These are phyloP conservation scores for Lathyrus oleraceus DNA, from an alignment of 306 rosid genomes.

Conservation along the genomic window DNA sequence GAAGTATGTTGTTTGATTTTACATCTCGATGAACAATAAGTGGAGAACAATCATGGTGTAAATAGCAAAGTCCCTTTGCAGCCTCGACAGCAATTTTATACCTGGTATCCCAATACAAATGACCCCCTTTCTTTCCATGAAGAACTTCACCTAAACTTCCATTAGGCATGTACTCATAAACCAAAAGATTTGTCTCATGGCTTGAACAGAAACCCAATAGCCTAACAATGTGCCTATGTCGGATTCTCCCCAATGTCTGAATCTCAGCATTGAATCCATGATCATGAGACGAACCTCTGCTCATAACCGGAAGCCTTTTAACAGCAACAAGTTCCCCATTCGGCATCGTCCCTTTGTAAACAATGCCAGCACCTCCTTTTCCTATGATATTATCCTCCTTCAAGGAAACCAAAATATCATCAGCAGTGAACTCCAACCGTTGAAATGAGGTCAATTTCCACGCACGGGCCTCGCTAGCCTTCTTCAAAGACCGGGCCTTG, in stretches of 20 bases:
- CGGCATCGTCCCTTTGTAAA: conserved; percentile 83
- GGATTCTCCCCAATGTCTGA: conserved; percentile 86
- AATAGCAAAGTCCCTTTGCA: conserved; percentile 96
- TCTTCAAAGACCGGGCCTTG: conserved; percentile 84
- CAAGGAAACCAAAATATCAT: conserved; percentile 82
- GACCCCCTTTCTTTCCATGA: conserved; percentile 97
- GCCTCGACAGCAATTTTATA: conserved; percentile 89
- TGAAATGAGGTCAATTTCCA: conserved; percentile 95
- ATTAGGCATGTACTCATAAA: conserved; percentile 95
- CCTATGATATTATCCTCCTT: conserved; percentile 95
- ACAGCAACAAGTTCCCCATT: conserved; percentile 83
- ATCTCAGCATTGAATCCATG: conserved; percentile 99
- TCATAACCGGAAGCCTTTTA: conserved; percentile 88
- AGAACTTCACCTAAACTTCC: conserved; percentile 97
- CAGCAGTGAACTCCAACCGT: conserved; percentile 85
- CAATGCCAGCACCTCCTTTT: conserved; percentile 99
- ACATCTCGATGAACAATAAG: conserved; percentile 91
- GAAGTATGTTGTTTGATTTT: conserved; percentile 93
- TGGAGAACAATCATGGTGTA: conserved; percentile 96
- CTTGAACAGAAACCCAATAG: conserved; percentile 91
- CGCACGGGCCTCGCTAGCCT: conserved; percentile 77
- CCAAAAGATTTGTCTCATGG: conserved; percentile 92
- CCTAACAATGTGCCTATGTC: conserved; percentile 92
- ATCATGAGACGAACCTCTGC: conserved; percentile 90
- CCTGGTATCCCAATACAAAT: conserved; percentile 88